A percentile compares a stretch with the other conserved stretches of the same genome.
These are phyloP conservation scores for Sinapis alba DNA, from an alignment of 441 rosid genomes.

Conservation along the genomic window DNA sequence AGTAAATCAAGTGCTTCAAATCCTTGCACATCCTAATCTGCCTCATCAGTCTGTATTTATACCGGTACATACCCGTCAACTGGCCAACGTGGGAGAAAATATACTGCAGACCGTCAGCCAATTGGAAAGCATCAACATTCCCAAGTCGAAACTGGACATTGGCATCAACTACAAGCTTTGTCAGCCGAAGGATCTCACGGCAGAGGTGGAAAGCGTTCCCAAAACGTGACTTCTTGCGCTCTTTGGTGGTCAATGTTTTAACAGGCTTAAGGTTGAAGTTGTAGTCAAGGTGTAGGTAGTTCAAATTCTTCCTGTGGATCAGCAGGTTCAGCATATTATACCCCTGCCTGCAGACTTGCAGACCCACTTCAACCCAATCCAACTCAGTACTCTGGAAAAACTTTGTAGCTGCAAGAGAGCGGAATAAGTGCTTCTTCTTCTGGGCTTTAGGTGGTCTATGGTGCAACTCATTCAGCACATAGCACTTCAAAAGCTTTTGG, in stretches of 20 bases:
- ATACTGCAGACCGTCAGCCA: conserved; percentile 98
- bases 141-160: conserved; percentile 95
- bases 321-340: conserved; percentile 94
- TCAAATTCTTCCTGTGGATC: conserved; percentile 90
- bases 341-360: conserved; percentile 98
- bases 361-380: conserved; percentile 99
- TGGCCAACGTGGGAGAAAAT: conserved; percentile 98
- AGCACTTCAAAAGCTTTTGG: conserved; percentile 89
- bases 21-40: conserved; percentile 99
- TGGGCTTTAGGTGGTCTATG: conserved; percentile 98
- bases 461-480: conserved; percentile 92
- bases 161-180: conserved; percentile 97
- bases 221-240: conserved; percentile 91
- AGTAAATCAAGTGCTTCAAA: conserved; percentile 65
- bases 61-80: conserved; percentile 97
- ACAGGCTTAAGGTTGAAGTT: conserved; percentile 97
- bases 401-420: conserved; percentile 91
- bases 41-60: conserved; percentile 93
- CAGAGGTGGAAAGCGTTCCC: conserved; percentile 99
- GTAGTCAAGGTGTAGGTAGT: conserved; percentile 93
- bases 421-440: conserved; percentile 93
- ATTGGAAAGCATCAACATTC: conserved; percentile 96
- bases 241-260: conserved; percentile 95
- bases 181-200: conserved; percentile 92
- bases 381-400: conserved; percentile 97